Base-by-base conservation (phyloP, 202 grass and related monocot species). In the Bolboschoenoplectus hybrid region DNA sequence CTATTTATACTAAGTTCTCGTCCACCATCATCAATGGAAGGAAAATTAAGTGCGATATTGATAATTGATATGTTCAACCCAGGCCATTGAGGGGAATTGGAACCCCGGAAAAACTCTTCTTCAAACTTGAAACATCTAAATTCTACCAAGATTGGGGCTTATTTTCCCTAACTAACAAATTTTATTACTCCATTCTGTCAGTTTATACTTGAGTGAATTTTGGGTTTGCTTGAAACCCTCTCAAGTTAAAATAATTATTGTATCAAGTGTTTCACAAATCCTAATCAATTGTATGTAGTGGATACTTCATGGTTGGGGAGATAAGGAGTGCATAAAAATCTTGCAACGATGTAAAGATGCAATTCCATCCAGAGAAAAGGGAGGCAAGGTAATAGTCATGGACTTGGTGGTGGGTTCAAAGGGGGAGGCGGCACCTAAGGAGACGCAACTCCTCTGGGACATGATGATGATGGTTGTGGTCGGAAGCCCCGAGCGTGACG, bases 401-500 rank as follows among this genome's bases (percentile, higher is more conserved):
- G 90, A 94, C 36, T 55, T 91, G 50, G 93, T 92, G 87, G 87
- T 92, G 35, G 87, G 89, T 52, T 91, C 87, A 35, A 81, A 57
- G 34, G 32, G 43, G 26, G 67, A 86, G 46, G 67, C 16, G 11
- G 91, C 64, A 81, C 55, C 85, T 1, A 92, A 77, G 10, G 89
- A 92, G 87, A 89, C 53, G 4, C 87, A 95, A 84, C 85, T 95
- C 6, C 13, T 92, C 36, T 92, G 76, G 86, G 89, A 88, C 80
- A 77, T 91, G 58, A 90, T 89, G 87, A 91, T 91, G 93, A 89
- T 92, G 85, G 85, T 86, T 2, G 72, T 91, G 51, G 80, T 84
- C 1, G 89, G 89, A 44, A 91, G 90, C 82, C 90, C 88, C 2
- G 85, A 92, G 82, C 85, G 87, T 7, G 87, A 90, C 49, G 90